Base-by-base conservation (phyloP, 306 rosid species). In the Begonia masoniana region DNA sequence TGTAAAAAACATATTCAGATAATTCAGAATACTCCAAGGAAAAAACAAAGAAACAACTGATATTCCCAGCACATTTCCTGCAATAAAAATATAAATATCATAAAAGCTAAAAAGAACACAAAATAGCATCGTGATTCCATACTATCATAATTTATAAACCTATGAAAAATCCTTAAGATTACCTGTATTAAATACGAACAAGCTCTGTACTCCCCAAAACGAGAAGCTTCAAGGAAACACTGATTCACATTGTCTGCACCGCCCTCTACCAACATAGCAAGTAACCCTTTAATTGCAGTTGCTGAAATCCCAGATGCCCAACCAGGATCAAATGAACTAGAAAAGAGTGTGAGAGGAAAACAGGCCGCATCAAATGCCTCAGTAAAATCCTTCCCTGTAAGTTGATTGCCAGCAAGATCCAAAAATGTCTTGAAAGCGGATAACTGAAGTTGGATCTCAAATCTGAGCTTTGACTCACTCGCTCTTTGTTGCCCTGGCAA, bases 311-410 rank as follows among this genome's bases (percentile, higher is more conserved):
- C 87, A 65, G 74, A 74, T 53, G 91, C 89, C 91, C 95, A 85
- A 45, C 95, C 82, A 55, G 88, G 85, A 70, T 82, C 82, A 68
- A 86, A 86, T 12, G 83, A 82, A 66, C 76, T 86, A 26, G 95
- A 80, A 74, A 86, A 86, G 63, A 86, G 95, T 46, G 93, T 86
- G 63, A 86, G 78, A 42, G 95, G 95, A 58, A 86, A 86, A 74
- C 95, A 86, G 42, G 95, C 95, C 10, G 85, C 95, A 69, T 86
- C 95, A 69, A 86, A 86, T 63, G 95, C 95, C 83, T 86, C 95
- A 0, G 93, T 86, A 72, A 86, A 86, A 73, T 86, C 95, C 72
- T 82, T 86, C 59, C 95, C 95, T 0, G 88, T 73, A 55, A 86
- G 95, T 61, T 82, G 83, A 63, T 80, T 82, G 58, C 95, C 93